These are phyloP conservation scores for Strobilomyces dryophilus DNA, from an alignment of 768 basidiomycete species.

Conservation along the genomic window DNA sequence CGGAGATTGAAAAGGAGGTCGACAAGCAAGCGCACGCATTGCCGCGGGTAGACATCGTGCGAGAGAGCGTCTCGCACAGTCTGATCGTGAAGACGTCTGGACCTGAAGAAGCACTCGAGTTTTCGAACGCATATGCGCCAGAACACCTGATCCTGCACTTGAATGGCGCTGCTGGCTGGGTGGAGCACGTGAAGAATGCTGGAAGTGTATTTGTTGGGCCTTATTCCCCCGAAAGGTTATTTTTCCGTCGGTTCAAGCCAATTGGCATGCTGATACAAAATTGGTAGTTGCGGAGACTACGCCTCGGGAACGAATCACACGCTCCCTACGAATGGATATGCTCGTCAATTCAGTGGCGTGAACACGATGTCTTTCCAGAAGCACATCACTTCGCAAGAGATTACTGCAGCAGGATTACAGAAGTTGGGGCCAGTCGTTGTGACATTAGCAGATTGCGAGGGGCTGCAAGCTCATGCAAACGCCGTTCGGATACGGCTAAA, in stretches of 20 bases:
- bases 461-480: slow-evolving; percentile 91
- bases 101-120: slow-evolving; percentile 73
- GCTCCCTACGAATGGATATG: slow-evolving; percentile 93
- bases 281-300: slow-evolving; percentile 88
- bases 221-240: slow-evolving; percentile 91
- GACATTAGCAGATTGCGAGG: slow-evolving; percentile 92
- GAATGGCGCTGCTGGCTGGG: slow-evolving; percentile 58
- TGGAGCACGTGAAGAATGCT: slow-evolving; percentile 78
- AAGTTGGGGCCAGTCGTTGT: slow-evolving; percentile 83
- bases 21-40: slow-evolving; percentile 84
- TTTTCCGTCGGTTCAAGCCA: neutral
- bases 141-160: slow-evolving; percentile 96
- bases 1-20: slow-evolving; percentile 78
- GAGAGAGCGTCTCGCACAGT: slow-evolving; percentile 85
- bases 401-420: slow-evolving; percentile 73
- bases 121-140: slow-evolving; percentile 97
- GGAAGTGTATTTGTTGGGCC: slow-evolving; percentile 96
- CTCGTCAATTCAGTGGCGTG: slow-evolving; percentile 96
- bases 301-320: slow-evolving; percentile 99
- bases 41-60: slow-evolving; percentile 84
- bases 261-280: slow-evolving; percentile 6
- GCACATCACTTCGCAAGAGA: slow-evolving; percentile 95
- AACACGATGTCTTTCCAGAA: slow-evolving; percentile 98
- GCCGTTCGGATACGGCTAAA: slow-evolving; percentile 83
- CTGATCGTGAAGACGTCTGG: slow-evolving; percentile 73